These are phyloP conservation scores for Endocladia muricata DNA, from an alignment of 31 red algal species.

Conservation along the genomic window DNA sequence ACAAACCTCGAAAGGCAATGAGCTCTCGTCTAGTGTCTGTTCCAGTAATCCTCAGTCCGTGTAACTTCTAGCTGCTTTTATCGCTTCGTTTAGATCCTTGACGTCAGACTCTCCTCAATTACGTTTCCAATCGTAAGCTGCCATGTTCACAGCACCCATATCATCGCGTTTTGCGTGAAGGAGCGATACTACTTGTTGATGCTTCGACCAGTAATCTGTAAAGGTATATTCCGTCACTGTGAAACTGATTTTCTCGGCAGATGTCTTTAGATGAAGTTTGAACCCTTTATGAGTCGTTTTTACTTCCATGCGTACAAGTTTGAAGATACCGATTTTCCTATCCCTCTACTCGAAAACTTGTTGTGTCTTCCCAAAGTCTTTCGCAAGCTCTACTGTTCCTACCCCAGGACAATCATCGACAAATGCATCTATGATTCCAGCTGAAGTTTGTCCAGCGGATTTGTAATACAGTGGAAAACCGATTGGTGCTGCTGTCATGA, in stretches of 20 bases:
- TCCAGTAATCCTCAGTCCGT: too few species aligned
- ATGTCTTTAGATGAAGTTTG: constrained; percentile 8
- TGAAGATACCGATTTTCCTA: neutral
- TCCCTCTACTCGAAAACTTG: neutral
- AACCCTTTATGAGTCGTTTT: neutral
- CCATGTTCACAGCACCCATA: too few species aligned
- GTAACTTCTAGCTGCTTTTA: too few species aligned
- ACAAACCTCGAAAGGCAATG: too few species aligned
- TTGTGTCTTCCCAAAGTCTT: neutral
- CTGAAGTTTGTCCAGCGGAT: neutral
- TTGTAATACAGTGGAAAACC: constrained; percentile 8
- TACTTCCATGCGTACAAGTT: constrained; percentile 25
- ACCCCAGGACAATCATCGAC: constrained; percentile 13
- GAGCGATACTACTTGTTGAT: too few species aligned
- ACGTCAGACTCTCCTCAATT: too few species aligned
- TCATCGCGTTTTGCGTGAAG: too few species aligned
- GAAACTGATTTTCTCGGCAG: neutral
- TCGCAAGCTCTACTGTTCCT: neutral
- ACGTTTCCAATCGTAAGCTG: too few species aligned
- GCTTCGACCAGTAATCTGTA: too few species aligned
- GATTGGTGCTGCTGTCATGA: neutral
- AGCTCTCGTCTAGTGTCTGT: too few species aligned
- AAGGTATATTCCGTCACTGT: too few species aligned
- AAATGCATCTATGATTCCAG: constrained; percentile 6
- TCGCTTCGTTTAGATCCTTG: too few species aligned